These are phyloP conservation scores for Trichoderma koningiopsis DNA, from an alignment of 2,329 filamentous ascomycete species.

Conservation along the genomic window DNA sequence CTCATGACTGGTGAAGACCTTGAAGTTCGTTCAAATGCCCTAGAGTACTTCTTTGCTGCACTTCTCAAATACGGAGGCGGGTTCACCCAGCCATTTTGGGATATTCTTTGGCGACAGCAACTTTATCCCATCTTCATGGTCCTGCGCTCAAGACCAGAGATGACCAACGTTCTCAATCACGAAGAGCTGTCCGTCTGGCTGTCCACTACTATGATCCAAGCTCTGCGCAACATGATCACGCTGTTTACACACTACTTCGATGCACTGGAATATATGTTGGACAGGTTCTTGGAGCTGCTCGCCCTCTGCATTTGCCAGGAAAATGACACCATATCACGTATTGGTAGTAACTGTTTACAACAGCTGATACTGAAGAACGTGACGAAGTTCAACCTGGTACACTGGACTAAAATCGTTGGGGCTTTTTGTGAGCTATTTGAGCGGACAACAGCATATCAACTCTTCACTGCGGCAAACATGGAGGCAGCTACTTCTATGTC, in stretches of 20 bases:
- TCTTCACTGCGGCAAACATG: slow-evolving; percentile 80
- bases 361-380: slow-evolving; percentile 97
- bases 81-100: slow-evolving; percentile 95
- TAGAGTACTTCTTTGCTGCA: slow-evolving; percentile 96
- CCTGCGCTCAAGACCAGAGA: slow-evolving; percentile 91
- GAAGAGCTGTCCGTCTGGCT: slow-evolving; percentile 98
- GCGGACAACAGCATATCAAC: slow-evolving; percentile 88
- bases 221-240: slow-evolving; percentile 95
- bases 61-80: slow-evolving; percentile 86
- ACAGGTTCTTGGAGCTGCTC: slow-evolving; percentile 92
- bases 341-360: slow-evolving; percentile 97
- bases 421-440: slow-evolving; percentile 96
- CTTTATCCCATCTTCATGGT: slow-evolving; percentile 99
- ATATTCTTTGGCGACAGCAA: slow-evolving; percentile 95
- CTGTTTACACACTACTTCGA: slow-evolving; percentile 99
- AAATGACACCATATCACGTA: slow-evolving; percentile 96
- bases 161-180: slow-evolving; percentile 92
- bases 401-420: slow-evolving; percentile 94
- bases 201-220: slow-evolving; percentile 99
- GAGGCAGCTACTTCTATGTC: slow-evolving; percentile 55
- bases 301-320: slow-evolving; percentile 98
- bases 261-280: slow-evolving; percentile 94
- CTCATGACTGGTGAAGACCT: slow-evolving; percentile 99
- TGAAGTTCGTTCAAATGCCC: slow-evolving; percentile 85
- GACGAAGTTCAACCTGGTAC: slow-evolving; percentile 79